These are phyloP conservation scores for Neocucurbitaria cava DNA, from an alignment of 2,329 filamentous ascomycete genomes.

Conservation along the genomic window DNA sequence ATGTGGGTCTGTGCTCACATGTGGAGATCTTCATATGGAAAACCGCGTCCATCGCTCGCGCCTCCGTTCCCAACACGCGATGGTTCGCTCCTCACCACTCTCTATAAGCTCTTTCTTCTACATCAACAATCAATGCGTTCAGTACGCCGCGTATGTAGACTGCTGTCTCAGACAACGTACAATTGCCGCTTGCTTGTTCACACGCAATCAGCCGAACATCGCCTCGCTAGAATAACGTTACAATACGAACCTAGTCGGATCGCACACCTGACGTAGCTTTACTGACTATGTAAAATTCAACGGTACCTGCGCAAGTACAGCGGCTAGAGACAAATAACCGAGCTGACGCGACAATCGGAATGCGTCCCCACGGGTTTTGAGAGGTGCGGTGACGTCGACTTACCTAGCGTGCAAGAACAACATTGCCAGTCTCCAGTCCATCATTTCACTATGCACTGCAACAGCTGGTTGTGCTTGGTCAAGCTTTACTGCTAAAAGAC, in stretches of 20 bases:
- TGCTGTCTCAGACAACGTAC: not conserved
- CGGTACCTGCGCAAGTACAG: not conserved
- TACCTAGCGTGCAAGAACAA: not conserved
- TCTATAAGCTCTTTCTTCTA: not conserved
- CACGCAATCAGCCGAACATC: not conserved
- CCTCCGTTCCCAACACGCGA: not conserved
- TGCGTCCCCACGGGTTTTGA: not conserved
- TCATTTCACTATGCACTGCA: not conserved
- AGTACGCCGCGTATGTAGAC: not conserved
- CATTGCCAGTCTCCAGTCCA: not conserved
- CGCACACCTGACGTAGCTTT: not conserved
- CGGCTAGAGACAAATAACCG: not conserved
- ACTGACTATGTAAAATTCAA: not conserved
- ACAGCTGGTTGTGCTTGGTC: not conserved
- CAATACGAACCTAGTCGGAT: not conserved
- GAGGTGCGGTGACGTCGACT: not conserved
- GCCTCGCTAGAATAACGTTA: not conserved
- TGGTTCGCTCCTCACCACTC: not conserved
- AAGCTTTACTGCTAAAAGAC: not conserved
- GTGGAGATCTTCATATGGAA: constrained; percentile 3
- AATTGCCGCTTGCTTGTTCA: not conserved
- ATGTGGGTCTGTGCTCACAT: not conserved
- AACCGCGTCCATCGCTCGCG: not conserved
- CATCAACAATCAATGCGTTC: not conserved
- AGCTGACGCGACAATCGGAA: not conserved